Conservation (phyloP, 2,329 filamentous ascomycete species). For the Phoma sp. region DNA sequence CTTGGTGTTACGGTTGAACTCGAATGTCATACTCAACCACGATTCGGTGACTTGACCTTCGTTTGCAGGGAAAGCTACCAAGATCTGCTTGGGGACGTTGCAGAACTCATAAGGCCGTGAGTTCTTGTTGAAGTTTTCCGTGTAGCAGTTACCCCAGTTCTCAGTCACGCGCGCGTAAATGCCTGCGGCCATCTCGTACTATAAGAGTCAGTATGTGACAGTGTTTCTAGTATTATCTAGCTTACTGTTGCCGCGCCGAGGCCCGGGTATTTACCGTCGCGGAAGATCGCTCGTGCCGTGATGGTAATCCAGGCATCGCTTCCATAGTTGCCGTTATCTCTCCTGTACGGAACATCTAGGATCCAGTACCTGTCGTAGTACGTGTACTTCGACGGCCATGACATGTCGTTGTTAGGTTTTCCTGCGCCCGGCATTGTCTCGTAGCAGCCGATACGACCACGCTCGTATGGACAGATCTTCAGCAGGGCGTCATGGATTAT, state of each 20-base stretch:
- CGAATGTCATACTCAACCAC: constrained; percentile 6
- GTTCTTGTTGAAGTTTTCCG: background rate
- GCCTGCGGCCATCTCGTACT: constrained; percentile 16
- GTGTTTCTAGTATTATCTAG: too few relatives aligned
- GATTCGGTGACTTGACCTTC: background rate
- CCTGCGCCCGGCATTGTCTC: constrained; percentile 1
- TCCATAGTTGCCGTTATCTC: background rate
- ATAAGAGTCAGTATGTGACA: background rate
- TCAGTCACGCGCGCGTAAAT: constrained; percentile 2
- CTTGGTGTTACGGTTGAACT: constrained; percentile 7
- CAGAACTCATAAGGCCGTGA: constrained; percentile 14
- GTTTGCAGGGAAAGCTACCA: constrained; percentile 10
- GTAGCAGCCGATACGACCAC: constrained; percentile 6
- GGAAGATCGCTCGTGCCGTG: constrained; percentile 3
- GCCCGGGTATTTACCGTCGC: constrained; percentile 1
- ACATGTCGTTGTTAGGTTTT: background rate
- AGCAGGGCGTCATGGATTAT: background rate
- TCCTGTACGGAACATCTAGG: background rate
- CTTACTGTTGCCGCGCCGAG: constrained; percentile 6
- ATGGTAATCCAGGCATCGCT: constrained; percentile 6
- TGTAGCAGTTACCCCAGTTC: constrained; percentile 12
- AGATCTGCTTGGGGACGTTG: constrained; percentile 5
- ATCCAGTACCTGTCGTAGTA: background rate
- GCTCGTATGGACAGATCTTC: constrained; percentile 3
- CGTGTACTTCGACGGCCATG: background rate